A percentile compares a stretch with the other conserved stretches of the same genome.
phyloP scores from a whole-genome alignment of 257 asterid genomes.

The Lycium ferocissimum region DNA sequence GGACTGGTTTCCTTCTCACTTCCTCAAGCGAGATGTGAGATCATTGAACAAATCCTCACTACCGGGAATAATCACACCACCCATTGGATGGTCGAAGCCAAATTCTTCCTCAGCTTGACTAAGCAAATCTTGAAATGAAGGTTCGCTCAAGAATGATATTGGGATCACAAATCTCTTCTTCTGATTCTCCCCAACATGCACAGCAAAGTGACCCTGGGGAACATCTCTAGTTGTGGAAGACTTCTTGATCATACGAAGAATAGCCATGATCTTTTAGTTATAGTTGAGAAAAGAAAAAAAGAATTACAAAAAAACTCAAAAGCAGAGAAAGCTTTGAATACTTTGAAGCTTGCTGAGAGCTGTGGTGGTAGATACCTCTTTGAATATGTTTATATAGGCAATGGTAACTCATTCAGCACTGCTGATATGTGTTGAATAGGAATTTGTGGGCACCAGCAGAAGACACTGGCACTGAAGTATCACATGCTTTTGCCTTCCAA shows the following conservation, averaged over 20 bases:
- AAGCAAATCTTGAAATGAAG: conserved; percentile 53
- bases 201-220: conserved; percentile 64
- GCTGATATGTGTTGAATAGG: background rate
- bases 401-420: background rate
- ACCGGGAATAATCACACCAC: conserved; percentile 64
- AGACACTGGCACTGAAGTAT: background rate
- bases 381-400: conserved; percentile 9
- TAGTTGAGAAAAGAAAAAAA: background rate
- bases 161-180: conserved; percentile 49
- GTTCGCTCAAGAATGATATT: conserved; percentile 48
- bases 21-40: conserved; percentile 42
- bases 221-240: conserved; percentile 28
- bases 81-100: conserved; percentile 62
- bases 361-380: background rate
- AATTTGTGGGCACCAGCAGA: background rate
- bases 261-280: background rate
- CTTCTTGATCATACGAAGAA: conserved; percentile 13
- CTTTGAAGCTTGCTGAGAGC: background rate
- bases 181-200: conserved; percentile 62
- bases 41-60: conserved; percentile 42
- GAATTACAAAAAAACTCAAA: background rate
- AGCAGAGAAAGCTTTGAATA: background rate
- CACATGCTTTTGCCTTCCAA: conserved; percentile 6
- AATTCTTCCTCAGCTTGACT: conserved; percentile 48
- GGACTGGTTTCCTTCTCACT: background rate